Base-by-base conservation (phyloP, 2,329 filamentous ascomycete genomes). In the Colletotrichum paranaense region DNA sequence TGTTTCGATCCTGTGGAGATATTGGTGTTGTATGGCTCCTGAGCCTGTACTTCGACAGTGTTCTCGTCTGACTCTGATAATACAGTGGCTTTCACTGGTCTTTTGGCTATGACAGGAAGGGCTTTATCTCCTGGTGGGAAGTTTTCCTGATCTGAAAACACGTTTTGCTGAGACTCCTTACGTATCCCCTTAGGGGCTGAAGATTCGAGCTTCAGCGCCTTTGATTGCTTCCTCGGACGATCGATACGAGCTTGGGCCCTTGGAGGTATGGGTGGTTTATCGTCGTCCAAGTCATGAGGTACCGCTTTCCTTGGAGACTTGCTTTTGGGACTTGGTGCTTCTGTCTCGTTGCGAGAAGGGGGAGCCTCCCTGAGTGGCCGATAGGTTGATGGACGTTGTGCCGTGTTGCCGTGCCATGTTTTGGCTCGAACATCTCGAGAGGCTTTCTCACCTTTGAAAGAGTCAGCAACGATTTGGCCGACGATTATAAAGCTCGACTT, bases 371-470 rank as follows among this genome's bases (percentile, higher is more conserved):
- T 35, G 5, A 28, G 53, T 24, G 49, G 56, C 5, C 71, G 60
- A 22, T 62, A 66, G 4, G 56, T 71, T 8, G 71, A 73, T 8
- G 71, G 71, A 22, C 67, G 71, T 30, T 73, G 71, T 22, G 49
- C 22, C 22, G 55, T 65, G n/a, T 66, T 42, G n/a, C 71, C 71
- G 14, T 73, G 71, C 71, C 71, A 73, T 19, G 71, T 71, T 16
- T 58, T 71, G 12, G 53, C 60, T 11, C 71, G 56, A 60, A 46
- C 28, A n/a, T 71, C 60, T 70, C 67, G 56, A 38, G 62, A 22
- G 12, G 56, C 49, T 6, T 38, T 64, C 14, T 58, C 24, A 22
- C 46, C 67, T 66, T 28, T 35, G 26, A 11, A 28, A 6, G 8
- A 5, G 3, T 71, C n/a, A 71, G 62, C 24, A 26, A 28, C 2